These are phyloP conservation scores for Mentha longifolia DNA, from an alignment of 257 asterid genomes.

Conservation along the genomic window DNA sequence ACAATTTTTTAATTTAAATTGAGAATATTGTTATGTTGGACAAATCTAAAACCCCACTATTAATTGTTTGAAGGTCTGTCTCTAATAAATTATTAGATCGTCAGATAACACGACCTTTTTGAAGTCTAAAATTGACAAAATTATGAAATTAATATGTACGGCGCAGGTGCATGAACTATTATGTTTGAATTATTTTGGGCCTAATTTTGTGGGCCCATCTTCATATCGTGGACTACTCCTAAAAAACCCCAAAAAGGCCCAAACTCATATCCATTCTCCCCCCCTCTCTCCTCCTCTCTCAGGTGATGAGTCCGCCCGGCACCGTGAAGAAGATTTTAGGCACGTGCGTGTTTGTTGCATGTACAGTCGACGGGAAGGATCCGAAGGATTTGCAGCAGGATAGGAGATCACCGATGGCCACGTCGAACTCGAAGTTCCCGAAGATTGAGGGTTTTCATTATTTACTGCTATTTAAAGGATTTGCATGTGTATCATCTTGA, in stretches of 20 bases:
- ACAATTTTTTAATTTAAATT: too few species aligned
- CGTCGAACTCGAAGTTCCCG: conserved; percentile 61
- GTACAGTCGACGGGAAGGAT: conserved; percentile 78
- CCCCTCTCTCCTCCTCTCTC: background rate
- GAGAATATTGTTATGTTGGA: too few species aligned
- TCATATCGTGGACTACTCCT: background rate
- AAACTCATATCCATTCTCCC: background rate
- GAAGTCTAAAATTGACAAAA: too few species aligned
- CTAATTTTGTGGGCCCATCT: background rate
- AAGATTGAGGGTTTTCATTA: conserved; percentile 38
- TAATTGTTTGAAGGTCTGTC: too few species aligned
- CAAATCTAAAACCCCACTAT: too few species aligned
- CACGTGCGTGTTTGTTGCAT: conserved; percentile 78
- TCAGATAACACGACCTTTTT: too few species aligned
- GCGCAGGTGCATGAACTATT: too few species aligned
- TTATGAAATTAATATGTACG: too few species aligned
- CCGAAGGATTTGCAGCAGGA: conserved; percentile 79
- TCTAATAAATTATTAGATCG: too few species aligned
- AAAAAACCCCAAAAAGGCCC: background rate
- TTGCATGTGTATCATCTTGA: too few species aligned
- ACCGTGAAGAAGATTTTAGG: conserved; percentile 81
- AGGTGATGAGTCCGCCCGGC: conserved; percentile 58
- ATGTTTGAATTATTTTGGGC: background rate
- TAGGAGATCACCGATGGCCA: conserved; percentile 71
- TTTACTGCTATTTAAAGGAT: background rate